Base-by-base conservation (phyloP, 1,139 yeast genomes). In the Candida sanyaensis region DNA sequence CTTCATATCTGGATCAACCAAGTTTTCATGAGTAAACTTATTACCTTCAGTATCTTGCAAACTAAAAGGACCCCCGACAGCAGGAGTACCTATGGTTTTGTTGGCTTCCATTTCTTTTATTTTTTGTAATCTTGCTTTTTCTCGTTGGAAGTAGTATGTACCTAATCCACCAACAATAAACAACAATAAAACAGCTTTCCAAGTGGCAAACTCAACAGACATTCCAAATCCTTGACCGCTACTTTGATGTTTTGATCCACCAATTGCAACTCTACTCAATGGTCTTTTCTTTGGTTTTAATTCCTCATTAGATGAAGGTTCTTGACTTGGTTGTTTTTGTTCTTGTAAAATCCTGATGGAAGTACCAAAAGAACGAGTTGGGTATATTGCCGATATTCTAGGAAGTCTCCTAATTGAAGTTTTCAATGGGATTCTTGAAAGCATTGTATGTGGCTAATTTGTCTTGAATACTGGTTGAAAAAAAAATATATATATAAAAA, bases 11-110 rank as follows among this genome's bases (percentile, higher is more conserved):
- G 61, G 59, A 41, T 93, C 95, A 54, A 80, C 71, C 62, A 93
- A 73, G 59, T 92, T 81, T 50, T 88, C 75, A 29, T 90, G 83
- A 1, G 97, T 88, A 64, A 92, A 93, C 17, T 66, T 69, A 24
- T 85, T 70, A 37, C 92, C 91, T 44, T 91, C 70, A 37, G 81
- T 78, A 62, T 91, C 97, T 4, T 79, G 65, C 53, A 93, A 71
- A 45, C 75, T 73, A 66, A 93, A 93, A 6, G 91, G 86, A 0
- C 99, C 99, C 17, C 99, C 99, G 49, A 93, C 88, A 43, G 88
- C 75, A 3, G 99, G 97, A 63, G 86, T 90, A 13, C 99, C 99
- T 58, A 87, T 78, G 13, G 96, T 93, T 65, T 92, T 78, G 61
- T 88, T 90, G 41, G 86, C 81, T 58, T 90, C 96, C 27, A 90